A percentile compares a stretch with the other conserved stretches of the same genome.
Conservation (phyloP, 371 early-diverging fungal species). For the Massospora cicadina region DNA sequence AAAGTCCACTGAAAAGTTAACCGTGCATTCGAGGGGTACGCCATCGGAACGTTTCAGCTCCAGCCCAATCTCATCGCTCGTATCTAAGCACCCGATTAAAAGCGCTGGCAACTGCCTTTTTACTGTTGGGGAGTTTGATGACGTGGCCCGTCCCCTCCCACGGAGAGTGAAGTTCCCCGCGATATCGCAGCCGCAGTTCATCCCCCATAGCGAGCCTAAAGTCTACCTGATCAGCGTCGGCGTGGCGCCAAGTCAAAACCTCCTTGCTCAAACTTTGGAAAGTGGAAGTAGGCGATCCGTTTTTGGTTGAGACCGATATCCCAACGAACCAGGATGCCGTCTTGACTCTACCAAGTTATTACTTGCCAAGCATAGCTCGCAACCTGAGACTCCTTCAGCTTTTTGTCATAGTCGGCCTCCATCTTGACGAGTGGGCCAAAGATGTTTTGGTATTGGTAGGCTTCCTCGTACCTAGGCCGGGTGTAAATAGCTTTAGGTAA, state of each 20-base stretch:
- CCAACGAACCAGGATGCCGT: conserved; percentile 90
- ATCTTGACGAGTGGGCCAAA: conserved; percentile 89
- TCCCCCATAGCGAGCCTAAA: conserved; percentile 91
- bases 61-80: conserved; percentile 83
- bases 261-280: conserved; percentile 81
- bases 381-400: conserved; percentile 83
- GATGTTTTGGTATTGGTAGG: conserved; percentile 90
- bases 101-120: neutral
- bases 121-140: conserved; percentile 85
- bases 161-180: conserved; percentile 63
- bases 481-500: neutral
- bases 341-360: conserved; percentile 49
- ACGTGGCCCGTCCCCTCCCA: conserved; percentile 89
- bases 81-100: conserved; percentile 32
- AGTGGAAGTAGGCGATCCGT: conserved; percentile 79
- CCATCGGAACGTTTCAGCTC: conserved; percentile 50
- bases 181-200: conserved; percentile 75
- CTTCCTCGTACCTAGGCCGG: conserved; percentile 69
- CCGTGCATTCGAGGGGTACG: conserved; percentile 71
- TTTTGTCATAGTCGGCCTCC: conserved; percentile 93
- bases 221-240: conserved; percentile 28
- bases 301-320: conserved; percentile 89
- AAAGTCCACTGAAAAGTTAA: conserved; percentile 93
- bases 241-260: conserved; percentile 9
- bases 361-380: neutral